phyloP scores from a whole-genome alignment of 768 basidiomycete species.

The Ramaria rubella region DNA sequence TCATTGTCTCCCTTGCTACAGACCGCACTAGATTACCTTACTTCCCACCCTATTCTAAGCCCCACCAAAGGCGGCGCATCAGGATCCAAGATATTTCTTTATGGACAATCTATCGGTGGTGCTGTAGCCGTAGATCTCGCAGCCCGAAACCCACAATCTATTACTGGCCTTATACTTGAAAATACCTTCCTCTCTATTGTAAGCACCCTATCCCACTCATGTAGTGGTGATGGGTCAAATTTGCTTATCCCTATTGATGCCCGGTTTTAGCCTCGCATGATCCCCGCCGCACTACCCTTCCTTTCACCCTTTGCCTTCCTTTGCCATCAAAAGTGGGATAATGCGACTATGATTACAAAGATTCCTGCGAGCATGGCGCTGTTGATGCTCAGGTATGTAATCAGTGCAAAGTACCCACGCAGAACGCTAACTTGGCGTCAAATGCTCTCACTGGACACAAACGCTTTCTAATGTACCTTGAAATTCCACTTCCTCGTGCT shows the following conservation, averaged over 20 bases:
- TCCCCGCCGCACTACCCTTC: conserved; percentile 74
- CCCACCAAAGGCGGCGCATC: not conserved
- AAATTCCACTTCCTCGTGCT: no score
- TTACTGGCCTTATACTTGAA: conserved; percentile 78
- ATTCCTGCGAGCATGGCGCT: conserved; percentile 20
- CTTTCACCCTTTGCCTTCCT: conserved; percentile 70
- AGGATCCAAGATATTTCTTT: conserved; percentile 43
- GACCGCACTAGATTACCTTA: conserved; percentile 62
- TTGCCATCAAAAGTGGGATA: conserved; percentile 87
- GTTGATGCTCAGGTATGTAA: conserved; percentile 26
- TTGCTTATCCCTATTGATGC: not conserved
- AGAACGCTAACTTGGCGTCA: no score
- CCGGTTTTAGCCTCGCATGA: conserved; percentile 45
- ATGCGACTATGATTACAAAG: conserved; percentile 50
- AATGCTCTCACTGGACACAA: conserved; percentile 52
- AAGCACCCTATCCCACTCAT: conserved; percentile 2
- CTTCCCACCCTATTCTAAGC: conserved; percentile 20
- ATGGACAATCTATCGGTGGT: conserved; percentile 87
- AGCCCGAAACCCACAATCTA: conserved; percentile 63
- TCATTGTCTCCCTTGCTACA: conserved; percentile 12
- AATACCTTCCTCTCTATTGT: conserved; percentile 85
- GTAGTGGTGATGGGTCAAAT: not conserved
- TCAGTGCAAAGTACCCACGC: no score
- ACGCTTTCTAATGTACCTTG: no score
- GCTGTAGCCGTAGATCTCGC: conserved; percentile 89